Evolutionary conservation across 2,329 filamentous ascomycete species (phyloP).

Genomic region (Penicillium sp.): DNA sequence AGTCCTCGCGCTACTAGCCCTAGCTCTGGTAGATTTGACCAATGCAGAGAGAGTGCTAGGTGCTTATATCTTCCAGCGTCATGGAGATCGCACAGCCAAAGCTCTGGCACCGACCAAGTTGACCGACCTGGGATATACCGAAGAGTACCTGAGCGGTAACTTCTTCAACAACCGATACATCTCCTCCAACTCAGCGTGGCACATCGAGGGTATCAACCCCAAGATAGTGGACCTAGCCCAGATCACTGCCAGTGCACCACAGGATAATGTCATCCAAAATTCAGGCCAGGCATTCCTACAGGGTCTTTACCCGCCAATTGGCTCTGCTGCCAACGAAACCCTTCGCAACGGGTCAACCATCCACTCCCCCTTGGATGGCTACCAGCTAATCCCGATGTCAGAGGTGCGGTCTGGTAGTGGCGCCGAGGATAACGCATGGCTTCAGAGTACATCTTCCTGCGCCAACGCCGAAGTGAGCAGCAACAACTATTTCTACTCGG

Average conservation of each 20-base stretch:
- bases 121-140: constrained; percentile 68
- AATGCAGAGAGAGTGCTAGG: constrained; percentile 65
- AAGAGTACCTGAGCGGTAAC: constrained; percentile 64
- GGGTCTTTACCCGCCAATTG: constrained; percentile 75
- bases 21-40: constrained; percentile 6
- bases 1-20: background rate
- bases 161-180: constrained; percentile 75
- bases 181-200: constrained; percentile 49
- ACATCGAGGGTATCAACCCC: constrained; percentile 60
- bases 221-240: constrained; percentile 63
- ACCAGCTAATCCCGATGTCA: constrained; percentile 77
- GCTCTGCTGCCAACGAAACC: constrained; percentile 50
- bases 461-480: constrained; percentile 46
- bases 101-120: constrained; percentile 61
- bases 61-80: constrained; percentile 76
- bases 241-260: constrained; percentile 63
- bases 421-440: constrained; percentile 50
- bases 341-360: constrained; percentile 66
- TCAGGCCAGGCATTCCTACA: constrained; percentile 77
- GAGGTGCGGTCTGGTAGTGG: constrained; percentile 50
- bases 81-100: constrained; percentile 80
- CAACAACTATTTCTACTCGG: constrained; percentile 51
- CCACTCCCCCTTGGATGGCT: constrained; percentile 65
- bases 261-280: constrained; percentile 68
- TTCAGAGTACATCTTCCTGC: constrained; percentile 47